Base-by-base conservation (phyloP, 805 yeast genomes). In the Yamadazyma ubonensis region DNA sequence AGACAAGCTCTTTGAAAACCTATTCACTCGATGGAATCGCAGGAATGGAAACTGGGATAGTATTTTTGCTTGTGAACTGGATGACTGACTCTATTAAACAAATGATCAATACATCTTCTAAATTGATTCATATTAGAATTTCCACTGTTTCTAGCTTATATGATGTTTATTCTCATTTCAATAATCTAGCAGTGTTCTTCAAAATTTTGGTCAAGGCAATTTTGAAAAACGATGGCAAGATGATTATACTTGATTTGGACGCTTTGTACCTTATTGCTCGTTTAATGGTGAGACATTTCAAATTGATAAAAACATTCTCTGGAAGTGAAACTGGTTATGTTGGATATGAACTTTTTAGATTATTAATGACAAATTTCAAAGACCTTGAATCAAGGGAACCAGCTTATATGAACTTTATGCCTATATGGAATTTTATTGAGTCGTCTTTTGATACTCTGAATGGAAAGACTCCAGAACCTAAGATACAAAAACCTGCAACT, bases 31-130 rank as follows among this genome's bases (percentile, higher is more conserved):
- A 31, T 9, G 20, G 40, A 16, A 44, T 61, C 7, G 37, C 44
- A 3, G 36, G 36, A 1, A 49, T 64, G 14, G 69, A 73, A 15
- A 63, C 67, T 10, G 77, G 78, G 11, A 58, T 71, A 6, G 66
- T 67, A 43, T 71, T 70, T 38, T 59, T 73, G 43, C 52, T 71
- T 4, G 65, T 72, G 2, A 76, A 74, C 48, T 73, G 78, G 78
- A 54, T 72, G 31, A 65, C 79, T 3, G 63, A 63, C 17, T 65
- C 61, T 29, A 53, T 75, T 14, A 73, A 75, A 43, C 42, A 55
- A 0, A 56, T 58, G 1, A 57, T 65, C 1, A 54, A 58, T 2
- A 55, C 55, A 11, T 63, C 71, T 0, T 61, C 69, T 0, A 63
- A 54, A 39, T 51, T 67, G 29, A 54, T 70, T 1, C 72, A 67